Base-by-base conservation (phyloP, 306 rosid genomes). In the Hippophae rhamnoides region DNA sequence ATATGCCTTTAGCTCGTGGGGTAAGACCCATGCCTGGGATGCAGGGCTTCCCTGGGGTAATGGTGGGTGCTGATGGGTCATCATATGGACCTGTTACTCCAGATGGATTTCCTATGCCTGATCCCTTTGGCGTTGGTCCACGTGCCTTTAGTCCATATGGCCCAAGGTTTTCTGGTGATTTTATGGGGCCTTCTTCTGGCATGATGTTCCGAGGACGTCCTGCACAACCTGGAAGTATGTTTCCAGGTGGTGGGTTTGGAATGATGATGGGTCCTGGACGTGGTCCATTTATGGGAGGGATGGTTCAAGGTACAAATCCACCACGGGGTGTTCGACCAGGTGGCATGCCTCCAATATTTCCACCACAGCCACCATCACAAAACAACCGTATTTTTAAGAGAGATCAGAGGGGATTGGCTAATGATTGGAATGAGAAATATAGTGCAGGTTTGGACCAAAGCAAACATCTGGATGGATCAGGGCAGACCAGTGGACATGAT, bases 251-350 rank as follows among this genome's bases (percentile, higher is more conserved):
- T 66, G 97, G 94, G 5, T 88, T 78, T 82, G 97, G 95, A 65
- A 92, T 92, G 97, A 92, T 92, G 92, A 92, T 92, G 95, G 90
- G 85, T 63, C 97, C 86, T 14, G 95, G 85, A 43, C 97, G 97
- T 6, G 82, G 73, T 42, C 95, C 95, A 48, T 93, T 84, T 59
- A 93, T 88, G 94, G 97, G 99, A 5, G 97, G 94, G 44, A 84
- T 87, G 87, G 83, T 86, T 67, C 69, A 73, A 61, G 95, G 98
- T 61, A 13, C 81, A n/a, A 85, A 83, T 72, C 84, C 85, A 9
- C 84, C 79, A 71, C 77, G 97, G 42, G 79, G 67, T 10, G 81
- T 84, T 46, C 83, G 99, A 26, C 96, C 97, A 6, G 78, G 82
- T 13, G 89, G 79, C 44, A 82, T 87, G 83, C 80, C 93, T 63